Percentiles rank a stretch among this genome's conserved stretches.
Evolutionary conservation across 345 rosid genomes (phyloP).

Genomic region (Abelmoschus esculentus): DNA sequence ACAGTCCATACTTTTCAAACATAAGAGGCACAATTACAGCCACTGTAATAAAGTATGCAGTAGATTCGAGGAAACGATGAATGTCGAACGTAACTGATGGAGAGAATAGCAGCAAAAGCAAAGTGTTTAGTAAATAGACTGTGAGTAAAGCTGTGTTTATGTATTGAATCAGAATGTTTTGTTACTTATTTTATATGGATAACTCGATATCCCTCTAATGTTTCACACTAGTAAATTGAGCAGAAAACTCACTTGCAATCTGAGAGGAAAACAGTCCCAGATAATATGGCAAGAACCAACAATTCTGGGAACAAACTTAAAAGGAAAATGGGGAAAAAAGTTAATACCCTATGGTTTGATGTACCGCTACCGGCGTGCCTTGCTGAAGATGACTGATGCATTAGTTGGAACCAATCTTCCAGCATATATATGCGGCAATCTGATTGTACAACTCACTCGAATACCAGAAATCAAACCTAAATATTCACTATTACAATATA

Average conservation of each 20-base stretch:
- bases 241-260: neutral
- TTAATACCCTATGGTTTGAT: slow-evolving; percentile 16
- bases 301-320: neutral
- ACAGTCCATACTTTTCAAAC: no score
- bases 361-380: slow-evolving; percentile 16
- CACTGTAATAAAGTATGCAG: neutral
- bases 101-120: no score
- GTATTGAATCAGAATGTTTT: neutral
- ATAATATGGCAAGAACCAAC: neutral
- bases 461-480: slow-evolving; percentile 37
- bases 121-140: neutral
- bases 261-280: neutral
- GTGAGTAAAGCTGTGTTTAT: neutral
- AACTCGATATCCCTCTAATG: neutral
- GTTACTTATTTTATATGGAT: neutral
- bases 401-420: slow-evolving; percentile 19
- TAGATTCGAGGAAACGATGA: neutral
- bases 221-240: neutral
- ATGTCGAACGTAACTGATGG: neutral
- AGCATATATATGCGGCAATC: slow-evolving; percentile 43
- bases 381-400: slow-evolving; percentile 28
- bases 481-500: slow-evolving; percentile 14
- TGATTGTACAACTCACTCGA: slow-evolving; percentile 58
- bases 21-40: neutral
- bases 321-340: neutral